phyloP scores from a whole-genome alignment of 192 early-diverging fungal genomes.

The Dissophora globulifera region DNA sequence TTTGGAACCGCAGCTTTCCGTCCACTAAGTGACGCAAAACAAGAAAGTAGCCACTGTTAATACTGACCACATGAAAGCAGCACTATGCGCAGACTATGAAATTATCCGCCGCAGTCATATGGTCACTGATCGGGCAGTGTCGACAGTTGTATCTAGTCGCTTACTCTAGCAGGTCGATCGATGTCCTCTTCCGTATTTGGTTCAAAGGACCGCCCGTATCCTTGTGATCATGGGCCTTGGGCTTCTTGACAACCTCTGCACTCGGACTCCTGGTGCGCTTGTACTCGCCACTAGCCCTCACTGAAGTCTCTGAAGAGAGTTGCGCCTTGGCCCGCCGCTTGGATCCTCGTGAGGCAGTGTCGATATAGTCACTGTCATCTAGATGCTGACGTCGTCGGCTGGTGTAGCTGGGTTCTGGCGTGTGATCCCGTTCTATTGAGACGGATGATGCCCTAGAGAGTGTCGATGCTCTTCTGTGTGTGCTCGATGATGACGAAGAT shows the following conservation, averaged over 20 bases:
- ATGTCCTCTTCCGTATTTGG: background rate
- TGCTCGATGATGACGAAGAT: background rate
- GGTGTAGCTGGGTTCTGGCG: background rate
- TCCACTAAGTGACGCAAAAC: too few relatives aligned
- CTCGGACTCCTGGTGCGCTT: constrained; percentile 5
- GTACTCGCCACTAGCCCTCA: too few relatives aligned
- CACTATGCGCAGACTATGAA: too few relatives aligned
- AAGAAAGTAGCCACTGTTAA: too few relatives aligned
- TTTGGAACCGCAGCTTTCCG: background rate
- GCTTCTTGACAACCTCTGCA: background rate
- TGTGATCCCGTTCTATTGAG: background rate
- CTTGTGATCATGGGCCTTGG: background rate
- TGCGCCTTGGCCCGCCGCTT: background rate
- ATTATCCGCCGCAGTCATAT: too few relatives aligned
- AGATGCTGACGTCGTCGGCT: background rate
- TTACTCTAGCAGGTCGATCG: background rate
- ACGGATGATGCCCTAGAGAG: background rate
- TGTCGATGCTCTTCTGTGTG: too few relatives aligned
- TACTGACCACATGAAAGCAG: too few relatives aligned
- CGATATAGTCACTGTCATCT: background rate
- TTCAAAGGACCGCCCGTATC: background rate
- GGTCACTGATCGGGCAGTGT: too few relatives aligned
- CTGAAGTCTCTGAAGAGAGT: background rate
- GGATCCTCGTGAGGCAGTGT: background rate
- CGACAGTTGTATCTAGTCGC: too few relatives aligned